Evolutionary conservation across 2,329 filamentous ascomycete genomes (phyloP).

Genomic region (Paecilomyces dactylethromorphus): DNA sequence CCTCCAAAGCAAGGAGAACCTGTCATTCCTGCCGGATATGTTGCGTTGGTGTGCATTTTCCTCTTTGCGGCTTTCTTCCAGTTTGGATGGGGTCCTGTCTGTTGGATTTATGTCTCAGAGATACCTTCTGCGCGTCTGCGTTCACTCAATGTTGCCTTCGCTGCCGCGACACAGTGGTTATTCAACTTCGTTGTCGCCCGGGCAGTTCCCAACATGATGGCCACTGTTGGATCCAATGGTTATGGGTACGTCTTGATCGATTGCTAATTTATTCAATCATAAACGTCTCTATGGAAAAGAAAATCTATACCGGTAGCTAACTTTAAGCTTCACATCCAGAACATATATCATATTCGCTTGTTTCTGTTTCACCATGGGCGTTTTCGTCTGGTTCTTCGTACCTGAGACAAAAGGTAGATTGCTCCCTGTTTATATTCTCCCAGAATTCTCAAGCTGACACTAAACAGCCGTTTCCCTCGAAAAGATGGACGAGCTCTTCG

Average conservation of each 20-base stretch:
- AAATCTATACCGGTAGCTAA: neutral
- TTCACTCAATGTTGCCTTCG: slow-evolving; percentile 59
- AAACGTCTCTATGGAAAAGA: neutral
- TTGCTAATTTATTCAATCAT: neutral
- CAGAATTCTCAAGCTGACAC: neutral
- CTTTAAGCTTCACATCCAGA: neutral
- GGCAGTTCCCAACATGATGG: slow-evolving; percentile 56
- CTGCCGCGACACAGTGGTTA: slow-evolving; percentile 62
- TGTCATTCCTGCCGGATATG: slow-evolving; percentile 59
- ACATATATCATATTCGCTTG: slow-evolving; percentile 7
- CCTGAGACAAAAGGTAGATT: slow-evolving; percentile 63
- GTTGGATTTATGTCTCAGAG: slow-evolving; percentile 65
- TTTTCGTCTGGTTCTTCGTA: slow-evolving; percentile 51
- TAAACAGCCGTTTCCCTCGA: slow-evolving; percentile 46
- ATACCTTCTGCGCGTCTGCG: slow-evolving; percentile 61
- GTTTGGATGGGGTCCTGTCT: slow-evolving; percentile 61
- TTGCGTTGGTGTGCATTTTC: slow-evolving; percentile 63
- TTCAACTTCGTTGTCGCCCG: slow-evolving; percentile 66
- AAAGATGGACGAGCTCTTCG: slow-evolving; percentile 63
- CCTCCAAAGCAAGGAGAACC: slow-evolving; percentile 41
- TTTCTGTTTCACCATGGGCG: slow-evolving; percentile 7
- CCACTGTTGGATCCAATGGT: slow-evolving; percentile 4
- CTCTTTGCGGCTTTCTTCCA: slow-evolving; percentile 63
- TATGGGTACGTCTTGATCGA: slow-evolving; percentile 1
- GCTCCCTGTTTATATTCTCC: slow-evolving; percentile 19